Base-by-base conservation (phyloP, 441 rosid species). In the Arabidopsis lyrata region DNA sequence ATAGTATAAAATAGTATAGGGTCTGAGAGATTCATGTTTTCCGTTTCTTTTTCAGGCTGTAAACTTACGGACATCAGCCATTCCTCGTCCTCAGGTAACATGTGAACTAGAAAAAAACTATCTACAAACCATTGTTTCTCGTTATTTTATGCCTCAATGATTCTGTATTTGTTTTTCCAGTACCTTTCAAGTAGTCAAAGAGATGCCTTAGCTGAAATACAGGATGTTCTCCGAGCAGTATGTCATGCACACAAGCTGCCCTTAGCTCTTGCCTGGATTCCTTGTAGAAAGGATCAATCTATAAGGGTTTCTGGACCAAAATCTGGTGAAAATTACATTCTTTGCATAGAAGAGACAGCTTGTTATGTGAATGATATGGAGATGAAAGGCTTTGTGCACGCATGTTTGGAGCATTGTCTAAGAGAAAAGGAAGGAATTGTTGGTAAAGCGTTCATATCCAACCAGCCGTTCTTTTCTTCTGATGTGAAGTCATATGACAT, bases 181-280 rank as follows among this genome's bases (percentile, higher is more conserved):
- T 83, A 80, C 70, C 82, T 89, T 79, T 92, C 96, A 72, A 79
- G 70, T 73, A 82, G 82, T 77, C 93, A 86, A 79, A 84, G 80
- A 80, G 86, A 77, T 67, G 95, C 91, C 48, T 82, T 90, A 63
- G 82, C 92, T 60, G 98, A 95, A 81, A 92, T 95, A 84, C 67
- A 80, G 55, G 87, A 95, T 78, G 96, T 95, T 79, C 78, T 95
- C 50, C 86, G 90, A 68, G 93, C 88, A 16, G 88, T 92, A 59
- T 92, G 96, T 59, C 97, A 92, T 71, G 95, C 92, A 4, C 99
- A 95, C 82, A 84, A 79, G 50, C 81, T 95, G 66, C 98, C 99
- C 0, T 71, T 95, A 77, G 98, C 97, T 81, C 76, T 89, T 63
- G 89, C 92, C 41, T 95, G 99, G 99, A 86, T 95, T 75, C 97